Percentiles rank a stretch among this genome's conserved stretches.
Conservation (phyloP, 495 filamentous ascomycete species). For the Oleoguttula mirabilis region DNA sequence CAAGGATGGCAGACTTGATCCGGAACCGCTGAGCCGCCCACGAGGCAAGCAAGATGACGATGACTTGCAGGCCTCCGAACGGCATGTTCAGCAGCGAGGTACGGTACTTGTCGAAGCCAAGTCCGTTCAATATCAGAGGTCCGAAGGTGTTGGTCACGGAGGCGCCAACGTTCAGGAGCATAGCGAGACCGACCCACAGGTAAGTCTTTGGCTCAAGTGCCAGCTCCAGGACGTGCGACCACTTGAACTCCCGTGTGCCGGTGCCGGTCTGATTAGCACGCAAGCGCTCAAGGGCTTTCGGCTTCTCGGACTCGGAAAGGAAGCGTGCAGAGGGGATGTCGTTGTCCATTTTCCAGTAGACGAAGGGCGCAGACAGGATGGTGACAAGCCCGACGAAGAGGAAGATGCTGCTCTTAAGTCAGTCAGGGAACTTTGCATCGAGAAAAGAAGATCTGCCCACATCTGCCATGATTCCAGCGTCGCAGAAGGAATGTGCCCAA, state of each 20-base stretch:
- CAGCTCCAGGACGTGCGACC: conserved; percentile 36
- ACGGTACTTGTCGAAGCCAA: conserved; percentile 45
- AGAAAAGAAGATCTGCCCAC: conserved; percentile 27
- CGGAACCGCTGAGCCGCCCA: conserved; percentile 37
- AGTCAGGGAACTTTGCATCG: neutral
- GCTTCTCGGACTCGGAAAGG: conserved; percentile 15
- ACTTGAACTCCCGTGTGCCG: conserved; percentile 35
- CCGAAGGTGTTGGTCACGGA: conserved; percentile 34
- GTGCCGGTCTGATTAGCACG: conserved; percentile 20
- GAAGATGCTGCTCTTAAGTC: conserved; percentile 35
- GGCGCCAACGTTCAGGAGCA: conserved; percentile 51
- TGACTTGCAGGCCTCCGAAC: conserved; percentile 36
- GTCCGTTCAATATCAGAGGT: conserved; percentile 47
- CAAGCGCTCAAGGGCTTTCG: conserved; percentile 20
- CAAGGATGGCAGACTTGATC: conserved; percentile 40
- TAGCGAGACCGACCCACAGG: conserved; percentile 39
- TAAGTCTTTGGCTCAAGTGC: conserved; percentile 39
- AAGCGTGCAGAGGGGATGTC: conserved; percentile 32
- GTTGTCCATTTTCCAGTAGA: conserved; percentile 38
- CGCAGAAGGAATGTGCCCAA: conserved; percentile 44
- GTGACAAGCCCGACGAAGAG: conserved; percentile 41
- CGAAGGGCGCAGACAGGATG: conserved; percentile 32
- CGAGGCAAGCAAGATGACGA: conserved; percentile 32
- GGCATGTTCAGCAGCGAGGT: conserved; percentile 43
- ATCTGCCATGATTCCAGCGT: conserved; percentile 49